Evolutionary conservation across 2,329 filamentous ascomycete genomes (phyloP), one percentile per base, ranked within the genome.

Genomic region (Colletotrichum orbiculare): DNA sequence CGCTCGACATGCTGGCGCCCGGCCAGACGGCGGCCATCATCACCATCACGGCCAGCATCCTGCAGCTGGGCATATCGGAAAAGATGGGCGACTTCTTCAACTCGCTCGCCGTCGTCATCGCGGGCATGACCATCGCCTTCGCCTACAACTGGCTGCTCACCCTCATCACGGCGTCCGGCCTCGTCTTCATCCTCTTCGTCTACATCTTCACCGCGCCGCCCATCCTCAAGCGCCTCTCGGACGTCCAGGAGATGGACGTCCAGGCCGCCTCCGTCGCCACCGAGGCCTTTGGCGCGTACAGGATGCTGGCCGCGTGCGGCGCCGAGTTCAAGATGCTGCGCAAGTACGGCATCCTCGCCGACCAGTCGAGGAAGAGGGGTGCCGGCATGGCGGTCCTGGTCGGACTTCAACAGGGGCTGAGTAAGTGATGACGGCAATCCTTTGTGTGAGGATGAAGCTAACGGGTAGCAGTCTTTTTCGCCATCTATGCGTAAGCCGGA

Each of bases 31-130:
- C 82, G 0, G 82, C 81, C 45, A 80, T 82, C 1, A 84, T 87
- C 68, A 86, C 83, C 0, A 79, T 80, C 0, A 81, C 82, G 0
- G 79, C 83, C 38, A 86, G 86, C 67, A 81, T 80, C 0, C 78
- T 87, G 10, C 85, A 87, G 61, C 75, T 83, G 34, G 84, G 83
- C 15, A 81, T 86, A n/a, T 85, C 83, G 0, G 83, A 86, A 67
- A 82, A 82, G 57, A 73, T 87, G 6, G 77, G 77, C 2, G 73
- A 73, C 2, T 73, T 84, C 1, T 74, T 83, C 37, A 77, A 82
- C 54, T 78, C 75, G 2, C 54, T 79, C 2, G 73, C 81, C 2
- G 70, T 81, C 2, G 70, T 83, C 6, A 68, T 81, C 6, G 73
- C 82, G 0, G 82, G 82, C 59, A 77, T 84, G n/a, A 75, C 79